A percentile compares a stretch with the other conserved stretches of the same genome.
Evolutionary conservation across 306 rosid genomes (phyloP).

Genomic region (Cercis canadensis): DNA sequence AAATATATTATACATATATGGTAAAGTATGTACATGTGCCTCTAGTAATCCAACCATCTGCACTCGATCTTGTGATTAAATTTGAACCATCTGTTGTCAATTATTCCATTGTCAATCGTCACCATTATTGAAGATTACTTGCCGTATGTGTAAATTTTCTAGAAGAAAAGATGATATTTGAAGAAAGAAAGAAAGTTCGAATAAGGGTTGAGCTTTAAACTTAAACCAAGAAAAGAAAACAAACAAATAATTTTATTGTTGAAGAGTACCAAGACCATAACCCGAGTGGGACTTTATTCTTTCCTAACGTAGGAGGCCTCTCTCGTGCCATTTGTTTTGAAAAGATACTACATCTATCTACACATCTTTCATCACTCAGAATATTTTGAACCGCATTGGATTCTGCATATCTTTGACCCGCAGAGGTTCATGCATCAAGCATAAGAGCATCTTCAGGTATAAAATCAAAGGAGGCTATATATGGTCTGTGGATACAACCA

Average conservation of each 20-base stretch:
- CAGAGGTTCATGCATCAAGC: slow-evolving; percentile 45
- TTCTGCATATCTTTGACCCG: slow-evolving; percentile 44
- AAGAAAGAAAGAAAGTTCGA: background rate
- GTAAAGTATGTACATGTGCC: too few relatives aligned
- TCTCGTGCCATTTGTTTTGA: background rate
- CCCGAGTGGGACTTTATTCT: slow-evolving; percentile 34
- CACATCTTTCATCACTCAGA: slow-evolving; percentile 21
- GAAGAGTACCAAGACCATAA: slow-evolving; percentile 9
- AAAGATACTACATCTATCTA: background rate
- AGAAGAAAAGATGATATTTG: background rate
- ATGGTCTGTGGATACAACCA: slow-evolving; percentile 34
- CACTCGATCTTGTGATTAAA: too few relatives aligned
- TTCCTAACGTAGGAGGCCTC: slow-evolving; percentile 20
- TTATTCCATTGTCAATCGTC: background rate
- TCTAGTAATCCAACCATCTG: too few relatives aligned
- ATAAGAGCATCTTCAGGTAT: slow-evolving; percentile 27
- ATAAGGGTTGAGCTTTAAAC: slow-evolving; percentile 20
- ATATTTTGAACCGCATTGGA: slow-evolving; percentile 42
- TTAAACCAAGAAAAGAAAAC: slow-evolving; percentile 18
- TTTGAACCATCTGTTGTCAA: background rate
- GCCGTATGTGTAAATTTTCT: slow-evolving; percentile 19
- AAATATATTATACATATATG: too few relatives aligned
- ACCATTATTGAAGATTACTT: slow-evolving; percentile 15
- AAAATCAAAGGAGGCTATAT: slow-evolving; percentile 21
- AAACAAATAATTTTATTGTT: slow-evolving; percentile 1